phyloP scores from a whole-genome alignment of 2,329 filamentous ascomycete species.

The Fusarium sp. region DNA sequence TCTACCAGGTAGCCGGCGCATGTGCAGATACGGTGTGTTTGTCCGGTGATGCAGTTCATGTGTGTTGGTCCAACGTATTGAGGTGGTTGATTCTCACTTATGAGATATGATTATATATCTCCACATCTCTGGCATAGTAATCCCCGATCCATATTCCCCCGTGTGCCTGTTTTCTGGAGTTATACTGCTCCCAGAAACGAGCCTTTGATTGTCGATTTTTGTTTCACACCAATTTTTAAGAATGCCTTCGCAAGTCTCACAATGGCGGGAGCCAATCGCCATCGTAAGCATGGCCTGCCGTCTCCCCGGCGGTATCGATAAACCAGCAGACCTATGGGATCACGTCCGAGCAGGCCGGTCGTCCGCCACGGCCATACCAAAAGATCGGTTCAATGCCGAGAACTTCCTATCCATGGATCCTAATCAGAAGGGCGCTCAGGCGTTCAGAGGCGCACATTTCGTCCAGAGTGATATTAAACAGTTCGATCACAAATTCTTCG shows the following conservation, averaged over 20 bases:
- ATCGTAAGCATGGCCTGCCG: constrained; percentile 46
- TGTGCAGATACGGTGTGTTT: constrained; percentile 6
- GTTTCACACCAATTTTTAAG: constrained; percentile 1
- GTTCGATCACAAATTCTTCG: constrained; percentile 48
- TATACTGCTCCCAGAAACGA: constrained; percentile 4
- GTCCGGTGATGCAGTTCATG: constrained; percentile 8
- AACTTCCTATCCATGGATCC: constrained; percentile 46
- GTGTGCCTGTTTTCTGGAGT: constrained; percentile 5
- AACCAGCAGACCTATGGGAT: constrained; percentile 44
- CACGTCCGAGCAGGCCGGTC: constrained; percentile 43
- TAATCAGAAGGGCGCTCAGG: constrained; percentile 43
- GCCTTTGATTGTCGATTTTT: constrained; percentile 6
- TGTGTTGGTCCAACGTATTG: background rate
- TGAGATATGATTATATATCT: constrained; percentile 15
- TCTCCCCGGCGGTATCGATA: constrained; percentile 45
- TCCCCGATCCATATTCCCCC: constrained; percentile 2
- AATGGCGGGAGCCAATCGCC: constrained; percentile 46
- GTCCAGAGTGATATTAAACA: constrained; percentile 45
- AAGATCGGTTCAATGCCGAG: constrained; percentile 45
- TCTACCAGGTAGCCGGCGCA: background rate
- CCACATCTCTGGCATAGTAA: background rate
- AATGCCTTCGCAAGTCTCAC: constrained; percentile 40
- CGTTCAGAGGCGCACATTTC: constrained; percentile 44
- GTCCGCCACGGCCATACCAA: constrained; percentile 42
- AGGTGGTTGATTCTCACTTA: constrained; percentile 1